These are phyloP conservation scores for Podila clonocystis DNA, from an alignment of 192 early-diverging fungal genomes.

Conservation along the genomic window DNA sequence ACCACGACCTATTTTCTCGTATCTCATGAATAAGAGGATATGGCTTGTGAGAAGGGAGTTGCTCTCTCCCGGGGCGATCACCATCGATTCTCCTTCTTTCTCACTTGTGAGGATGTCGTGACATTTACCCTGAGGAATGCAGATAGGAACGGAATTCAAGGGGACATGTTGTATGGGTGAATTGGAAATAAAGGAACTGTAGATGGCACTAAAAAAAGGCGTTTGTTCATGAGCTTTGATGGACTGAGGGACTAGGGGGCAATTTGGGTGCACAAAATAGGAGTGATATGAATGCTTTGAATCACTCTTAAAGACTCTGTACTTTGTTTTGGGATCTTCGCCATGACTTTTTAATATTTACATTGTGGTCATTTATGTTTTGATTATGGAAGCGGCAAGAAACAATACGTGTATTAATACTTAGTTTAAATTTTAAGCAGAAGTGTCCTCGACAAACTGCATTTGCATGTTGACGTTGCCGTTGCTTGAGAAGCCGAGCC, in stretches of 20 bases:
- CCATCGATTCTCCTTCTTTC: background rate
- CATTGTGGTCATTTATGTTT: too few species aligned
- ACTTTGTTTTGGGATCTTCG: too few species aligned
- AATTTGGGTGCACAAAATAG: too few species aligned
- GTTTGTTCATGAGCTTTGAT: background rate
- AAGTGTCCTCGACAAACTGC: conserved; percentile 25
- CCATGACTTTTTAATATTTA: too few species aligned
- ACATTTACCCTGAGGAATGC: background rate
- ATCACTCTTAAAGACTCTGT: too few species aligned
- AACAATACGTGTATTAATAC: too few species aligned
- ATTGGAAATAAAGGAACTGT: conserved; percentile 1
- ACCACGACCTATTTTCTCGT: background rate
- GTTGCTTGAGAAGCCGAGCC: conserved; percentile 34
- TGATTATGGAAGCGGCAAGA: background rate
- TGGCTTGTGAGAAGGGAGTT: background rate
- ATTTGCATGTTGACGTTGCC: conserved; percentile 40
- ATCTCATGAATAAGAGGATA: background rate
- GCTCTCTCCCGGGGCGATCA: background rate
- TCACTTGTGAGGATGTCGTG: background rate
- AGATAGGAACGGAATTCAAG: background rate
- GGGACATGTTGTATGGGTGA: background rate
- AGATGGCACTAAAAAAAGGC: too few species aligned
- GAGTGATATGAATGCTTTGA: too few species aligned
- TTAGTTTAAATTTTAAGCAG: conserved; percentile 8
- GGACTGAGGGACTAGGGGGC: background rate